Evolutionary conservation across 352 stramenopile genomes (phyloP), one percentile per base, ranked within the genome.

Genomic region (Phytophthora kernoviae): DNA sequence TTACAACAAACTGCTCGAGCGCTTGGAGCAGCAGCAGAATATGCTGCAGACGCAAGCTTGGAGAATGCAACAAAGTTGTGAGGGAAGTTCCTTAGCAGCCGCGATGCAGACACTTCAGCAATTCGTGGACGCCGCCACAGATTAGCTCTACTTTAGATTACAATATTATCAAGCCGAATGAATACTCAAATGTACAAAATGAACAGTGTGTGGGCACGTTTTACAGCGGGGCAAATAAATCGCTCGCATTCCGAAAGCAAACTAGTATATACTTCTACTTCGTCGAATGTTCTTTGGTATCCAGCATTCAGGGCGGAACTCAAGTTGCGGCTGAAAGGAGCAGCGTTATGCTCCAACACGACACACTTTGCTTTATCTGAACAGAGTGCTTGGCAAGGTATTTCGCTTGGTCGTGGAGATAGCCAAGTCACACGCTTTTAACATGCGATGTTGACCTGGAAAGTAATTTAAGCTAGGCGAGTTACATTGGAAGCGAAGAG

Each of bases 1-100:
- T 50, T 14, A 84, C 74, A 11, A 70, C 54, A 22, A 65, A 62
- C 42, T 84, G 32, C 46, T 84, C 4, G 61, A 79, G 7, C 60
- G 70, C 15, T 37, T 83, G 0, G 55, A 77, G 37, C 53, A 68
- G 37, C 62, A 69, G 34, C 49, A 70, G 26, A 60, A 20, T 20
- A 48, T 62, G 33, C 61, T 68, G 47, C 45, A 68, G 34, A 17
- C 39, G 5, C 45, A 68, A 34, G 15, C 34, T 2, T 6, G 61
- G 54, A 48, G 17, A 36, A 49, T 69, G n/a, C 58, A 72, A 34
- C 59, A 73, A 24, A 73, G 44, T 20, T 77, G 64, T 17, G 56
- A 75, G 30, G 47, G 61, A 9, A 42, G 43, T 21, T 60, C 65
- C 8, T 20, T 73, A 17, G 65, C 64, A 55, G 50, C 52, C 27